Evolutionary conservation across 2,329 filamentous ascomycete species (phyloP).

Genomic region (Alternaria brassicae): DNA sequence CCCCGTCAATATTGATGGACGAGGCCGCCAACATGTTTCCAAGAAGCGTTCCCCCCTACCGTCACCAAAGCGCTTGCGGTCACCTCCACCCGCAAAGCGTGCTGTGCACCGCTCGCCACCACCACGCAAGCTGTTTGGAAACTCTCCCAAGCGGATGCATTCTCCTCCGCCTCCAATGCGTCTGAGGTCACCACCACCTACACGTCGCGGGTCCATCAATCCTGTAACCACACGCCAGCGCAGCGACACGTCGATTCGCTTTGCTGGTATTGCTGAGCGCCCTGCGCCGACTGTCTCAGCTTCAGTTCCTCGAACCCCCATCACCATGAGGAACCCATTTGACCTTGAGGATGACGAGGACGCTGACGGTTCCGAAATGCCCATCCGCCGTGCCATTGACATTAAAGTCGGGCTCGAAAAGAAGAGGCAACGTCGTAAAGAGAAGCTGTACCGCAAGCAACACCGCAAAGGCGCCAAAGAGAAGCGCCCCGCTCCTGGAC

Average conservation of each 20-base stretch:
- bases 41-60: constrained; percentile 56
- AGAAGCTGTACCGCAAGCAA: constrained; percentile 90
- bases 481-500: constrained; percentile 72
- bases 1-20: constrained; percentile 63
- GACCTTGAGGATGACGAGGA: constrained; percentile 51
- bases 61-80: constrained; percentile 70
- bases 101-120: constrained; percentile 41
- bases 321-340: constrained; percentile 46
- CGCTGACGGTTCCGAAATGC: constrained; percentile 57
- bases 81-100: constrained; percentile 53
- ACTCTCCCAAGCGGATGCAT: constrained; percentile 71
- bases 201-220: constrained; percentile 54
- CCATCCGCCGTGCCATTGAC: constrained; percentile 91
- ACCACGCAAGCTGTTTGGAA: constrained; percentile 67
- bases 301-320: constrained; percentile 81
- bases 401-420: constrained; percentile 90
- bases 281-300: constrained; percentile 79
- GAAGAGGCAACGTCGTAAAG: constrained; percentile 89
- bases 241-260: constrained; percentile 53
- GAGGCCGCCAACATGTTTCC: constrained; percentile 40
- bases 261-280: constrained; percentile 64
- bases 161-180: constrained; percentile 51
- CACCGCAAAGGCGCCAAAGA: constrained; percentile 81
- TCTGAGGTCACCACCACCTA: constrained; percentile 73
- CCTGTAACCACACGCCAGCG: constrained; percentile 45